A percentile compares a stretch with the other conserved stretches of the same genome.
These are phyloP conservation scores for Suhomyces terraborum DNA, from an alignment of 1,139 yeast genomes.

Conservation along the genomic window DNA sequence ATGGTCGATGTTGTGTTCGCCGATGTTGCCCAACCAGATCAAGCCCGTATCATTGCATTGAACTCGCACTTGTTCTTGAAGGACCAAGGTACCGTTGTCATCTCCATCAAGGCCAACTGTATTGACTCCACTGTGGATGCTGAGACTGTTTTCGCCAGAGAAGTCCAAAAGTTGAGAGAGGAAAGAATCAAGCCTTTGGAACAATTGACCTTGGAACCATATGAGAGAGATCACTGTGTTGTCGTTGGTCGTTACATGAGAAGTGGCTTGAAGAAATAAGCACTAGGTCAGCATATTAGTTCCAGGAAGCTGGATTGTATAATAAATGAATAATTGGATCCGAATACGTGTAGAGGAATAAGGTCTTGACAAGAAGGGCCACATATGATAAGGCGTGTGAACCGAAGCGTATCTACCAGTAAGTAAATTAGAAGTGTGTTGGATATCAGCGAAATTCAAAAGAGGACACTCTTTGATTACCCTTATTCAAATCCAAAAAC, in stretches of 20 bases:
- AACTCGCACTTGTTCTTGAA: conserved; percentile 97
- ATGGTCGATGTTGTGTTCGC: conserved; percentile 99
- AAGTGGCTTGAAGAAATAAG: conserved; percentile 68
- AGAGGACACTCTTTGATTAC: too few relatives aligned
- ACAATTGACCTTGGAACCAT: conserved; percentile 98
- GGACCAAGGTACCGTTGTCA: conserved; percentile 97
- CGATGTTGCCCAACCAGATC: conserved; percentile 99
- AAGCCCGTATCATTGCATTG: conserved; percentile 98
- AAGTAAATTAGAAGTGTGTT: too few relatives aligned
- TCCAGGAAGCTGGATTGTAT: conserved; percentile 11
- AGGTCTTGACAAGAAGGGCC: too few relatives aligned
- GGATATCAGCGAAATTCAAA: too few relatives aligned
- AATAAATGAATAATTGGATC: conserved; percentile 10
- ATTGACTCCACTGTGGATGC: conserved; percentile 99
- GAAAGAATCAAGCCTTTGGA: conserved; percentile 98
- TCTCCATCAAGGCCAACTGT: conserved; percentile 99
- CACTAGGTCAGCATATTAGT: conserved; percentile 5
- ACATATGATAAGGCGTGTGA: too few relatives aligned
- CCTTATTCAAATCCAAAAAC: too few relatives aligned
- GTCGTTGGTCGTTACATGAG: conserved; percentile 96
- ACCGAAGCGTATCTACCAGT: too few relatives aligned
- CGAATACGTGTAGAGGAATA: conserved; percentile 1
- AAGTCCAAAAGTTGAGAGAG: conserved; percentile 97
- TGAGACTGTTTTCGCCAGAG: conserved; percentile 98
- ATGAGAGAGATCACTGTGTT: conserved; percentile 99